Evolutionary conservation across 1,284 basidiomycete species (phyloP).

Genomic region (Sanghuangporus baumii): DNA sequence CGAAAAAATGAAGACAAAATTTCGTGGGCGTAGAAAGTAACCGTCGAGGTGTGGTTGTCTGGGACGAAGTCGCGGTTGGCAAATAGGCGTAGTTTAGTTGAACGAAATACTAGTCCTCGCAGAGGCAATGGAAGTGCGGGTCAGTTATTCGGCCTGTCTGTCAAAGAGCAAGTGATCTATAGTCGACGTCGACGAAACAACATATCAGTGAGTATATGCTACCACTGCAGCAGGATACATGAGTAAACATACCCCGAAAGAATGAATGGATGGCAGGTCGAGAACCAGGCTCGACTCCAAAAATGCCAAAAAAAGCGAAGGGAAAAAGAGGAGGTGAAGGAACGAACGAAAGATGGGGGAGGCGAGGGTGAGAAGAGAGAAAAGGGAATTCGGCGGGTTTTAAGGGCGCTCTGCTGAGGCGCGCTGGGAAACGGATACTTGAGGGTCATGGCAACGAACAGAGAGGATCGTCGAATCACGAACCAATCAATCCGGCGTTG

Average conservation of each 20-base stretch:
- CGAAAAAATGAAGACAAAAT: conserved; percentile 1
- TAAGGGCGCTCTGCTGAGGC: not conserved
- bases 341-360: conserved; percentile 26
- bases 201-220: conserved; percentile 9
- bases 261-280: conserved; percentile 50
- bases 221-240: not conserved
- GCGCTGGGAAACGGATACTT: not conserved
- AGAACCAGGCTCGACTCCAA: conserved; percentile 56
- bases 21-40: conserved; percentile 27
- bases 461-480: not conserved
- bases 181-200: not conserved
- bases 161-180: conserved; percentile 65
- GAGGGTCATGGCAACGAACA: conserved; percentile 26
- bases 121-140: conserved; percentile 40
- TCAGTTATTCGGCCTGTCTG: conserved; percentile 38
- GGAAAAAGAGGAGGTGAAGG: conserved; percentile 33
- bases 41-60: conserved; percentile 46
- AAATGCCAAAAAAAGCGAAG: conserved; percentile 27
- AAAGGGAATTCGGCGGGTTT: conserved; percentile 4
- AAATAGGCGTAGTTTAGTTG: conserved; percentile 21
- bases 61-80: conserved; percentile 31
- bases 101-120: conserved; percentile 36
- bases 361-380: conserved; percentile 28
- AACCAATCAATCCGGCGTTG: not conserved
- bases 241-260: conserved; percentile 38